Base-by-base conservation (phyloP, 2,329 filamentous ascomycete genomes). In the Beauveria sp. region DNA sequence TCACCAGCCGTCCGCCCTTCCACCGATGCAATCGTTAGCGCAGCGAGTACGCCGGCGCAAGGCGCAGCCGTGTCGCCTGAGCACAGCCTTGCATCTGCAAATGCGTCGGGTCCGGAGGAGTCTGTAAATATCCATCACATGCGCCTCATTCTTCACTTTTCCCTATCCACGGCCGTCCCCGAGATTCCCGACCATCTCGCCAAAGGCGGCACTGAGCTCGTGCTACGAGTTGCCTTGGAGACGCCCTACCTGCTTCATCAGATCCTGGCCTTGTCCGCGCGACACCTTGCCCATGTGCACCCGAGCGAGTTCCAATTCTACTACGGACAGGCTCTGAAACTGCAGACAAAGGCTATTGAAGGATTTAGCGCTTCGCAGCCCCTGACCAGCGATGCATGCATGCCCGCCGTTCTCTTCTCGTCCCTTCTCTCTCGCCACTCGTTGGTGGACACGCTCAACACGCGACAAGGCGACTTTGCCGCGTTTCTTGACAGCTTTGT, bases 201-300 rank as follows among this genome's bases (percentile, higher is more conserved):
- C 12, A 40, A 38, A 3, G 54, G 42, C 1, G 54, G 54, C 45
- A 57, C 54, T 9, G 54, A 46, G 12, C 54, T 57, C 28, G 54
- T 57, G 28, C 43, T 57, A 22, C 54, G 54, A 22, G 3, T 49
- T 1, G 54, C 43, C n/a, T 5, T 60, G 26, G 49, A 60, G n/a
- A 53, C 49, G 40, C 58, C 58, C 6, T 60, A 60, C 14, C 49
- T 60, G 5, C 58, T 60, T 8, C 49, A 60, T 16, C 58, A 60
- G 18, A 20, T 54, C 18, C 58, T 60, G 5, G 58, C 58, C n/a
- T 3, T 60, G n/a, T 54, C 58, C 2, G 38, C 58, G 16, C 58
- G 58, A 1, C 47, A 60, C 43, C 58, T 60, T 5, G 58, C 58
- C 3, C 12, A 60, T 22, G 22, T 40, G n/a, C 49, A 47, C 10